These are phyloP conservation scores for Paulownia fortunei DNA, from an alignment of 257 asterid species.

Conservation along the genomic window DNA sequence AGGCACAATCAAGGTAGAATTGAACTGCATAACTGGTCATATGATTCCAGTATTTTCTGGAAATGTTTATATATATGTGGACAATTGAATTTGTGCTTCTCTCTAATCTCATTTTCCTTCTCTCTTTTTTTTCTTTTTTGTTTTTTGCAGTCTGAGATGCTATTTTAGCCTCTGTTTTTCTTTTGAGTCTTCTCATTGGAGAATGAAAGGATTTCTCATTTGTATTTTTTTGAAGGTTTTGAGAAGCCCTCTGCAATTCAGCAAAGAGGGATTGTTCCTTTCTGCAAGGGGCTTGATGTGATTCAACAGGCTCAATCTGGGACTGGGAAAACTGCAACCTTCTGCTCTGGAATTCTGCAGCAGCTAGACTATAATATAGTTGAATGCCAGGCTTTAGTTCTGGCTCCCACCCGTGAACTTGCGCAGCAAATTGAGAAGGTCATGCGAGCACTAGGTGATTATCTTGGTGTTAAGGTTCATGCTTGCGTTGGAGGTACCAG, in stretches of 20 bases:
- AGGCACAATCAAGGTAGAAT: no score
- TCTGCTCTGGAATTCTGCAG: conserved; percentile 67
- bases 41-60: no score
- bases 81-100: background rate
- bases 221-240: conserved; percentile 46
- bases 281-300: conserved; percentile 66
- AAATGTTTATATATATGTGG: background rate
- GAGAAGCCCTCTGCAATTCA: conserved; percentile 74
- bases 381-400: conserved; percentile 64
- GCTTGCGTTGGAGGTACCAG: conserved; percentile 70
- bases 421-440: conserved; percentile 71
- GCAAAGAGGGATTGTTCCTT: conserved; percentile 69
- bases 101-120: background rate
- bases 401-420: conserved; percentile 71
- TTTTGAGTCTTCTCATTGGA: background rate
- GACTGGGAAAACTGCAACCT: conserved; percentile 70
- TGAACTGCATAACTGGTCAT: no score
- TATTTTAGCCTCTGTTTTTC: background rate
- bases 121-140: background rate
- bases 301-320: conserved; percentile 69
- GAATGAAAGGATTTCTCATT: background rate
- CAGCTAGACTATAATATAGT: conserved; percentile 55
- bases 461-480: conserved; percentile 65
- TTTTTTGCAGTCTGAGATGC: background rate
- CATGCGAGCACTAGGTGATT: conserved; percentile 65